Conservation (phyloP, 2,329 filamentous ascomycete species). For the Davidsoniella eucalypti region DNA sequence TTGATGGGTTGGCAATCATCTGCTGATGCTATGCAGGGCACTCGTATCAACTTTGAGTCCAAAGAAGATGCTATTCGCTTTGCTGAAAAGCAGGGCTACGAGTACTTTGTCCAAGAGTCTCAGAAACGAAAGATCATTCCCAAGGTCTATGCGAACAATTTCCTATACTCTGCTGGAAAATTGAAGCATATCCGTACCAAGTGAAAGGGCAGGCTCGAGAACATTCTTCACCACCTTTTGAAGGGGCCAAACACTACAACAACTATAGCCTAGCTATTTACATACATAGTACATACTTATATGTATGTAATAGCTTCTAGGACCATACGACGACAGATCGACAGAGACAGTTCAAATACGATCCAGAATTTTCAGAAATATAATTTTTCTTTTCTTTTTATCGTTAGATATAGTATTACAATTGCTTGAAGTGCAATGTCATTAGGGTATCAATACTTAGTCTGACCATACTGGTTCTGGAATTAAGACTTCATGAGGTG, state of each 20-base stretch:
- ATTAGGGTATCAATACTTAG: no score
- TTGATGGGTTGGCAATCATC: conserved; percentile 98
- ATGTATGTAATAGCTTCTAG: no score
- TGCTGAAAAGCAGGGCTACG: conserved; percentile 96
- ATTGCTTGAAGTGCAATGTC: no score
- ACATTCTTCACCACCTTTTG: no score
- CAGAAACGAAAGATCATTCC: conserved; percentile 71
- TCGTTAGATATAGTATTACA: no score
- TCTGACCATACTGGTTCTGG: no score
- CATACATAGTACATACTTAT: no score
- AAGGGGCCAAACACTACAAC: background rate
- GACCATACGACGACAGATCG: no score
- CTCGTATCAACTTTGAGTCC: conserved; percentile 70
- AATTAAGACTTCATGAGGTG: no score
- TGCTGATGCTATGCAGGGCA: conserved; percentile 87
- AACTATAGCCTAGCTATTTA: background rate
- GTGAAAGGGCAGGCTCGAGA: conserved; percentile 27
- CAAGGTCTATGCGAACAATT: conserved; percentile 97
- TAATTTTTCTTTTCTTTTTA: no score
- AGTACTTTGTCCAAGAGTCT: conserved; percentile 97
- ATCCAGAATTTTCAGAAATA: no score
- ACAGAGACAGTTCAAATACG: no score
- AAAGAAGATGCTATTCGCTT: conserved; percentile 94
- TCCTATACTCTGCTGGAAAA: conserved; percentile 69
- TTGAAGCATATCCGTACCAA: conserved; percentile 77